These are phyloP conservation scores for Trifolium repens DNA, from an alignment of 306 rosid genomes.

Conservation along the genomic window DNA sequence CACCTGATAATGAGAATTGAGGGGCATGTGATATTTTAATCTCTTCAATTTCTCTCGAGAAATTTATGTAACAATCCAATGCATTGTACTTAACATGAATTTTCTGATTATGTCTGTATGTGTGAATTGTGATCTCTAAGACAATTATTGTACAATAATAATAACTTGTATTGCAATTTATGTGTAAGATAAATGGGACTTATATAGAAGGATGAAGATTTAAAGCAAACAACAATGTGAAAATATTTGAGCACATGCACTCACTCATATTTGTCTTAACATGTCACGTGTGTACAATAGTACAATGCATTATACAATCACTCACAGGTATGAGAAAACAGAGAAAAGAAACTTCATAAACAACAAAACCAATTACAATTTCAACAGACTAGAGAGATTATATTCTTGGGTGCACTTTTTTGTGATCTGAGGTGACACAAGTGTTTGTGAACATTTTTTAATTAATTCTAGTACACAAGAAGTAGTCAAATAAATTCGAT, in stretches of 20 bases:
- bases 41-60: constrained; percentile 1
- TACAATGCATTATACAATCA: no score
- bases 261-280: constrained; percentile 49
- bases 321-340: constrained; percentile 43
- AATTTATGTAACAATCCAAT: constrained; percentile 30
- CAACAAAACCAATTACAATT: not conserved
- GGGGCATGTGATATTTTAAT: not conserved
- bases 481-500: no score
- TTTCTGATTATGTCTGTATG: not conserved
- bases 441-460: constrained; percentile 17
- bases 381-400: constrained; percentile 33
- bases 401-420: constrained; percentile 33
- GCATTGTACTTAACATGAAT: constrained; percentile 7
- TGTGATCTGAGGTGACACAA: constrained; percentile 34
- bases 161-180: constrained; percentile 36
- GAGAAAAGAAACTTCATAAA: constrained; percentile 10
- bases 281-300: constrained; percentile 57
- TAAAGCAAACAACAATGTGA: not conserved
- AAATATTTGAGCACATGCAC: constrained; percentile 32
- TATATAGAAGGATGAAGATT: constrained; percentile 36
- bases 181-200: not conserved
- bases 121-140: not conserved
- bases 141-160: constrained; percentile 2
- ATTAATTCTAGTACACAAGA: no score
- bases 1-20: constrained; percentile 42